Evolutionary conservation across 495 filamentous ascomycete species (phyloP).

Genomic region (Penicillium cinerascens): DNA sequence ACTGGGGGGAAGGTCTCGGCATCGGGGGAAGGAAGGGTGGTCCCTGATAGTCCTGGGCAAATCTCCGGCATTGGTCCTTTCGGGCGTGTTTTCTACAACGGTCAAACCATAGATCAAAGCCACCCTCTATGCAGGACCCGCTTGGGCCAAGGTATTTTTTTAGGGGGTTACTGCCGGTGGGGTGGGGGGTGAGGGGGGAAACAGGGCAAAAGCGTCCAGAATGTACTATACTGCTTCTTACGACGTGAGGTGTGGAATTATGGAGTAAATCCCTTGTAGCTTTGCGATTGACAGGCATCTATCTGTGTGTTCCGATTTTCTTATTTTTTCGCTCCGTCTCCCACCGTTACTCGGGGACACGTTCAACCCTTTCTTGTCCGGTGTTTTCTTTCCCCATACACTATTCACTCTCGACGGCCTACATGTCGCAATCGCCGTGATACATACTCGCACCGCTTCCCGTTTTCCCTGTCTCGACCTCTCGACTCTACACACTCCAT

Average conservation of each 20-base stretch:
- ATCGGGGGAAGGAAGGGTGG: constrained; percentile 7
- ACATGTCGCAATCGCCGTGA: not conserved
- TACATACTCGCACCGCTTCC: not conserved
- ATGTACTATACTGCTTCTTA: constrained; percentile 19
- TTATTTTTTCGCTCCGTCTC: not conserved
- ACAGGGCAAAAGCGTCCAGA: constrained; percentile 10
- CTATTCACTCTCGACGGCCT: not conserved
- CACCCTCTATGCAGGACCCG: constrained; percentile 26
- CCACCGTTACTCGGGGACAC: constrained; percentile 1
- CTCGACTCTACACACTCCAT: not conserved
- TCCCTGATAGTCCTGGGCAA: constrained; percentile 18
- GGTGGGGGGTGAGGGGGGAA: constrained; percentile 8
- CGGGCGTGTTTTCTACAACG: constrained; percentile 14
- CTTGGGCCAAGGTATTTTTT: constrained; percentile 16
- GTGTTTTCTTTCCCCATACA: not conserved
- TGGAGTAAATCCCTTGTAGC: constrained; percentile 11
- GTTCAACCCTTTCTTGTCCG: not conserved
- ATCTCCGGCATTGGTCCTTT: constrained; percentile 13
- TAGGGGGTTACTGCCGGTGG: not conserved
- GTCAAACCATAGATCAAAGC: constrained; percentile 17
- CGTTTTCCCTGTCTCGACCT: too few species aligned
- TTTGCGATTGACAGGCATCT: constrained; percentile 4
- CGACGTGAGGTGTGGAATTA: constrained; percentile 15
- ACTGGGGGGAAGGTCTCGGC: constrained; percentile 3
- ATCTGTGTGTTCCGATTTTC: not conserved